These are phyloP conservation scores for Trifolium subterraneum DNA, from an alignment of 306 rosid genomes.

Conservation along the genomic window DNA sequence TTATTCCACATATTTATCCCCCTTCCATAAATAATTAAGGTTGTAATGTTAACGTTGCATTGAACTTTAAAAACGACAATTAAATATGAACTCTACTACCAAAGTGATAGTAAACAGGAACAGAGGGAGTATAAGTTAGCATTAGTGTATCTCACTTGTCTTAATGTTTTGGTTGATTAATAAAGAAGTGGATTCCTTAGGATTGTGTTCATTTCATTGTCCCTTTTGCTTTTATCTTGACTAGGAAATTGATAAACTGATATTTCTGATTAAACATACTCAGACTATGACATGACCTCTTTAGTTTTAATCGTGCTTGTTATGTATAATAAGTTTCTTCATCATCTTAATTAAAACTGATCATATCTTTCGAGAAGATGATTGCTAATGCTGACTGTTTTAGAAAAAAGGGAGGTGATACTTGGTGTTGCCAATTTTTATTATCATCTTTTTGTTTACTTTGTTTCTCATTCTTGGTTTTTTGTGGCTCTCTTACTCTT, in stretches of 20 bases:
- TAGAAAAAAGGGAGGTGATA: background rate
- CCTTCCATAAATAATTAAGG: too few relatives aligned
- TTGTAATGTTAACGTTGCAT: too few relatives aligned
- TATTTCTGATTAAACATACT: background rate
- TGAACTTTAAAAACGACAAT: too few relatives aligned
- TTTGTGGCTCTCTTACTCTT: too few relatives aligned
- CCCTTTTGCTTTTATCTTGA: slow-evolving; percentile 15
- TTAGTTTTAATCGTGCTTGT: background rate
- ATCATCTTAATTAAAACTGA: background rate
- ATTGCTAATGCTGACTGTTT: background rate
- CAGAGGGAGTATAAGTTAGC: background rate
- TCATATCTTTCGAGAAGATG: slow-evolving; percentile 18
- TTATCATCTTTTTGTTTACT: background rate
- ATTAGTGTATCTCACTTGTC: slow-evolving; percentile 12
- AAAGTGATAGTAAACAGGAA: too few relatives aligned
- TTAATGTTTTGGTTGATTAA: slow-evolving; percentile 13
- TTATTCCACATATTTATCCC: too few relatives aligned
- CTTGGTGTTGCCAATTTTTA: background rate
- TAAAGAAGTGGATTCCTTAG: slow-evolving; percentile 19
- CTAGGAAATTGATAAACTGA: slow-evolving; percentile 9
- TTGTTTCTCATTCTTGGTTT: background rate
- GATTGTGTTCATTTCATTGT: slow-evolving; percentile 18
- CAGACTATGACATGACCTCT: background rate
- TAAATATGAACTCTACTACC: too few relatives aligned
- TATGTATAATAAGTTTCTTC: slow-evolving; percentile 7